Conservation (phyloP, 2,329 filamentous ascomycete genomes). For the Epichloe brachyelytri region DNA sequence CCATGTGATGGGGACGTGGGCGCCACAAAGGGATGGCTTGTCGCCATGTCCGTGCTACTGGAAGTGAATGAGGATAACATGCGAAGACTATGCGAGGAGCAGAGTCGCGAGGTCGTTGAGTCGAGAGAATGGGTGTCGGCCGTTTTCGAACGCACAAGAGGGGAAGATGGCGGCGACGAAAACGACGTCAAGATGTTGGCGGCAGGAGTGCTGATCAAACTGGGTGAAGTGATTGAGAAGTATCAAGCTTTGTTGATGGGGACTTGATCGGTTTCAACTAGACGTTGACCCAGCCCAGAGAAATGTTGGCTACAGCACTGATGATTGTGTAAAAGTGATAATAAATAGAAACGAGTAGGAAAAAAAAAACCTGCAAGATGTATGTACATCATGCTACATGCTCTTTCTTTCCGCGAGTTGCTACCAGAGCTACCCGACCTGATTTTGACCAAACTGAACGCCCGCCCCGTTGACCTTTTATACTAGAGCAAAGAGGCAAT, state of each 20-base stretch:
- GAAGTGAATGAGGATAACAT: slow-evolving; percentile 69
- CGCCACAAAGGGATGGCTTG: slow-evolving; percentile 62
- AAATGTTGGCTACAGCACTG: neutral
- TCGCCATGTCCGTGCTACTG: slow-evolving; percentile 65
- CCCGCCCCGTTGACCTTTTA: neutral
- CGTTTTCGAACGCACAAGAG: slow-evolving; percentile 53
- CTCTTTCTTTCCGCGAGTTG: neutral
- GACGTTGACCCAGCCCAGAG: neutral
- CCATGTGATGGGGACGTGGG: slow-evolving; percentile 44
- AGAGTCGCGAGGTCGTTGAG: slow-evolving; percentile 69
- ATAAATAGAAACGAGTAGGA: too few species aligned
- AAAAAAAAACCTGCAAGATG: neutral
- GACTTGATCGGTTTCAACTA: slow-evolving; percentile 37
- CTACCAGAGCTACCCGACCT: neutral
- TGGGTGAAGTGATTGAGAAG: slow-evolving; percentile 70
- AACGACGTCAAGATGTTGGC: slow-evolving; percentile 68
- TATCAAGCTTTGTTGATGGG: slow-evolving; percentile 65
- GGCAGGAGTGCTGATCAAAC: slow-evolving; percentile 62
- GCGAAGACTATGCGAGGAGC: slow-evolving; percentile 57
- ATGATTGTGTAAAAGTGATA: neutral
- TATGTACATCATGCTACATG: neutral
- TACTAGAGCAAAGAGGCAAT: neutral
- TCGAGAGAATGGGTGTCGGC: slow-evolving; percentile 72
- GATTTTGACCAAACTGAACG: neutral
- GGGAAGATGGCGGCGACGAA: slow-evolving; percentile 50